Percentiles rank a stretch among this genome's conserved stretches.
Evolutionary conservation across 345 rosid genomes (phyloP).

Genomic region (Carallia brachiata): DNA sequence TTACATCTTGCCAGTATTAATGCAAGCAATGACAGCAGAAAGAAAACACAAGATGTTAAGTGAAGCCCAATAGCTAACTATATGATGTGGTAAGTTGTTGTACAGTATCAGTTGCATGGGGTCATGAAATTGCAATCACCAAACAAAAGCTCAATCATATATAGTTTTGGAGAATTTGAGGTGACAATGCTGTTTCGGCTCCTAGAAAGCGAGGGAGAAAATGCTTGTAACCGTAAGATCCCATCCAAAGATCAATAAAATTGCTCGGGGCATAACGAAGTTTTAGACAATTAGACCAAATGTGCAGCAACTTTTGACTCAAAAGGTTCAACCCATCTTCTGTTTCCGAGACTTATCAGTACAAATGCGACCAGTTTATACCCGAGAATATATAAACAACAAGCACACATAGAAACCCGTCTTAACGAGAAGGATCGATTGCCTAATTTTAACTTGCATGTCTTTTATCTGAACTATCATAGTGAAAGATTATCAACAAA

Average conservation of each 20-base stretch:
- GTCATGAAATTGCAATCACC: background rate
- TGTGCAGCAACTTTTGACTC: too few relatives aligned
- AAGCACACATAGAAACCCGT: background rate
- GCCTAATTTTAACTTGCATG: slow-evolving; percentile 9
- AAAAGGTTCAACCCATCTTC: too few relatives aligned
- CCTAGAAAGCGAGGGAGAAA: background rate
- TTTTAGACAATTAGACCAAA: too few relatives aligned
- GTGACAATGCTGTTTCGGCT: background rate
- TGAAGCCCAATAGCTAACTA: background rate
- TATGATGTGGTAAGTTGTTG: slow-evolving; percentile 36
- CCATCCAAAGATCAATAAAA: background rate
- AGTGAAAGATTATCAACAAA: too few relatives aligned
- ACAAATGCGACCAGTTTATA: background rate
- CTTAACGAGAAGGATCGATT: slow-evolving; percentile 12
- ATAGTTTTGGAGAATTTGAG: background rate
- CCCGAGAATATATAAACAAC: background rate
- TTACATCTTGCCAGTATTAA: too few relatives aligned
- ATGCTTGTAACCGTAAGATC: background rate
- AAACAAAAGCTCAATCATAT: background rate
- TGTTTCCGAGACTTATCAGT: too few relatives aligned
- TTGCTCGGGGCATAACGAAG: background rate
- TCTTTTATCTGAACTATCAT: too few relatives aligned
- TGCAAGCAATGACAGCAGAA: too few relatives aligned
- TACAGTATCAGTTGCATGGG: background rate
- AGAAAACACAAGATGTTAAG: slow-evolving; percentile 1